Base-by-base conservation (phyloP, 2,329 filamentous ascomycete genomes). In the Epichloe sylvatica region DNA sequence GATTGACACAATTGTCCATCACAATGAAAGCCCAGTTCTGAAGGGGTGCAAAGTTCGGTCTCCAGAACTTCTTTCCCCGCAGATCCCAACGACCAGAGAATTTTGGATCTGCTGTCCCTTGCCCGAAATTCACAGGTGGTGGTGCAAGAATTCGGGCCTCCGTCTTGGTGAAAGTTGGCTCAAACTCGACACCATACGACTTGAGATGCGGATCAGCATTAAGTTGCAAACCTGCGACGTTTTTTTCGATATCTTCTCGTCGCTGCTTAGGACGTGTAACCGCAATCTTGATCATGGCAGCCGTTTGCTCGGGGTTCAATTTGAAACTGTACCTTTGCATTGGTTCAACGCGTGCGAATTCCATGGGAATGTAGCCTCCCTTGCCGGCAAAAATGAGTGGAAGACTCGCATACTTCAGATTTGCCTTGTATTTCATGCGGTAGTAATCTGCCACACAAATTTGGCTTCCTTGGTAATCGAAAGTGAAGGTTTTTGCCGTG, bases 221-320 rank as follows among this genome's bases (percentile, higher is more conserved):
- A 55, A 84, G 76, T 0, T 68, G 61, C 8, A 95, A 77, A 15
- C 84, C 84, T 3, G 76, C 63, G 45, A 80, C 68, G 38, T 62
- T 61, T 6, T 61, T 6, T 49, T 66, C 56, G 56, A 97, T 89
- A 19, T 84, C 78, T 0, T 63, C 57, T 55, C 79, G 77, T n/a
- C 92, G 85, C 33, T 80, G 63, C 0, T 64, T 62, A 0, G 92
- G 92, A 1, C 83, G 76, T 5, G 84, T 87, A 4, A 95, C 91
- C 0, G 91, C 90, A 59, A 91, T 88, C 64, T 85, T 91, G 70
- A 98, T 96, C 92, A 98, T 98, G 5, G 76, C 68, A 0, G 83
- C 70, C 0, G 91, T 96, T 68, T 94, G 74, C 0, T 67, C 62
- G 0, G 75, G 70, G 48, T 75, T 75, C 1, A 85, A 63, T 64